These are phyloP conservation scores for Phytopythium helicoides DNA, from an alignment of 352 stramenopile genomes.

Conservation along the genomic window DNA sequence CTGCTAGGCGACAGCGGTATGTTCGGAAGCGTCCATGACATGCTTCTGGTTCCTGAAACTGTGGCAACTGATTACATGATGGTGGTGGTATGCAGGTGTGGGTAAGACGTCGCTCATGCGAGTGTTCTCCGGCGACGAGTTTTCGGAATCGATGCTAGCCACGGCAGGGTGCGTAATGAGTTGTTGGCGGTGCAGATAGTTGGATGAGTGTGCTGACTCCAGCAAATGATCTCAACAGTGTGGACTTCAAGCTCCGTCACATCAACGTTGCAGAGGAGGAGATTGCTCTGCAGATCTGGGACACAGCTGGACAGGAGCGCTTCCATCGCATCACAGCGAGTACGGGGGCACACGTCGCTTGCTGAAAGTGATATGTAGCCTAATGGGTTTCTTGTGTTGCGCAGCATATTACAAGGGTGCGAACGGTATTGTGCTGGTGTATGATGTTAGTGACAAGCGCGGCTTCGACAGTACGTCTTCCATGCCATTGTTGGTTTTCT, in stretches of 20 bases:
- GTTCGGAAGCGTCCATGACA: slow-evolving; percentile 1
- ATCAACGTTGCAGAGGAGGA: slow-evolving; percentile 83
- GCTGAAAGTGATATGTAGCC: background rate
- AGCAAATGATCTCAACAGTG: slow-evolving; percentile 30
- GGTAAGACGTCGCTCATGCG: slow-evolving; percentile 93
- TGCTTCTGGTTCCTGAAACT: background rate
- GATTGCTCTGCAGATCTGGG: slow-evolving; percentile 93
- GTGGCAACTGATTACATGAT: slow-evolving; percentile 10
- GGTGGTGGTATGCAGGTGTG: slow-evolving; percentile 43
- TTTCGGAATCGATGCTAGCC: slow-evolving; percentile 87
- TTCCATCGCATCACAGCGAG: slow-evolving; percentile 93
- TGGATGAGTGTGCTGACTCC: slow-evolving; percentile 3
- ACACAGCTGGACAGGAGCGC: slow-evolving; percentile 93
- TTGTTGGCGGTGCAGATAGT: background rate
- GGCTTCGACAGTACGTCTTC: slow-evolving; percentile 89
- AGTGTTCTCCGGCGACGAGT: slow-evolving; percentile 91
- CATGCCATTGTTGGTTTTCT: background rate
- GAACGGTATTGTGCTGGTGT: slow-evolving; percentile 93
- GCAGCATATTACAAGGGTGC: slow-evolving; percentile 93
- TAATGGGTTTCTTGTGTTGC: slow-evolving; percentile 5
- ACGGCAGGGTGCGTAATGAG: slow-evolving; percentile 81
- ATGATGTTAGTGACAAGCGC: slow-evolving; percentile 91
- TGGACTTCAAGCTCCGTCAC: slow-evolving; percentile 93
- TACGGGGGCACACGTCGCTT: slow-evolving; percentile 34
- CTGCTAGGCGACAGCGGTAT: slow-evolving; percentile 88